phyloP scores from a whole-genome alignment of 2,329 filamentous ascomycete species.

The Sclerotinia trifoliorum region DNA sequence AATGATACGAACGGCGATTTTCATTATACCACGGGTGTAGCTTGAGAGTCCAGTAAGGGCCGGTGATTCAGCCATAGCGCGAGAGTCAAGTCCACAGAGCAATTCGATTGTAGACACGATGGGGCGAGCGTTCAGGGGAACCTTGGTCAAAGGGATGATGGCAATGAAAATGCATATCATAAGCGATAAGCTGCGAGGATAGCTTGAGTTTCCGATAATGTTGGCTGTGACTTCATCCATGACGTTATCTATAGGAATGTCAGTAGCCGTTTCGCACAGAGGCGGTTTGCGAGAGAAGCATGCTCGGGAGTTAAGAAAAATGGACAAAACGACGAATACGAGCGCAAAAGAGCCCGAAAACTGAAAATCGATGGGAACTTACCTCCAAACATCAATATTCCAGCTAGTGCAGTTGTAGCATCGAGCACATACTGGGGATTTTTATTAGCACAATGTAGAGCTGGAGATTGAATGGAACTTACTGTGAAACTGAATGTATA shows the following conservation, averaged over 20 bases:
- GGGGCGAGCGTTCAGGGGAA: slow-evolving; percentile 85
- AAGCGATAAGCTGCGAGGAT: slow-evolving; percentile 70
- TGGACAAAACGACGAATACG: neutral
- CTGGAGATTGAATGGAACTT: slow-evolving; percentile 39
- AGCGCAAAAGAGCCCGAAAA: neutral
- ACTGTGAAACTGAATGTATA: slow-evolving; percentile 84
- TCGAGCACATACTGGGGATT: slow-evolving; percentile 69
- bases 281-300: too few species aligned
- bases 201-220: slow-evolving; percentile 71
- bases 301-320: neutral
- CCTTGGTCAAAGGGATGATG: slow-evolving; percentile 92
- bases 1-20: slow-evolving; percentile 60
- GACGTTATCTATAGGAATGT: slow-evolving; percentile 47
- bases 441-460: slow-evolving; percentile 5
- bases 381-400: slow-evolving; percentile 86
- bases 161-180: slow-evolving; percentile 83
- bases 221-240: slow-evolving; percentile 89
- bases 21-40: slow-evolving; percentile 57
- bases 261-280: neutral
- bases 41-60: slow-evolving; percentile 54
- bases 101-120: slow-evolving; percentile 85
- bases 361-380: neutral
- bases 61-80: slow-evolving; percentile 47
- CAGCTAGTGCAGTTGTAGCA: slow-evolving; percentile 75
- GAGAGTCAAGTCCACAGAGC: slow-evolving; percentile 61